These are phyloP conservation scores for Flaveria trinervia DNA, from an alignment of 129 eudicot genomes.

Conservation along the genomic window DNA sequence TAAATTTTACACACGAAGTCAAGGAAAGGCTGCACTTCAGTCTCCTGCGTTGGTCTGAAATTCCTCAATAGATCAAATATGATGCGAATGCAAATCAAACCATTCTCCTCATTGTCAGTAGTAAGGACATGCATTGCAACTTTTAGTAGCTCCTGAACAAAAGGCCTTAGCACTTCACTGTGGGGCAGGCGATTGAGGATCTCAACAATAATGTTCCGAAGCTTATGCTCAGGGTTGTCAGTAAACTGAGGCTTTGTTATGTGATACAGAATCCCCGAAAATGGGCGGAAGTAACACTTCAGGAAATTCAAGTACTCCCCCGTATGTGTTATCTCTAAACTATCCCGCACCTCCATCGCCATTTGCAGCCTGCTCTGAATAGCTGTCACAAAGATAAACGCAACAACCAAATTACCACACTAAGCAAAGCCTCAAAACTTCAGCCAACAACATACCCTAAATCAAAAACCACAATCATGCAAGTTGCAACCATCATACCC, in stretches of 20 bases:
- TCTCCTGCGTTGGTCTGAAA: conserved; percentile 87
- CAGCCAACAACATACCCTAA: conserved; percentile 9
- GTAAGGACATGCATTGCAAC: conserved; percentile 98
- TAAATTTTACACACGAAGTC: conserved; percentile 95
- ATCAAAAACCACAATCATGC: conserved; percentile 5
- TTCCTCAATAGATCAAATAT: conserved; percentile 90
- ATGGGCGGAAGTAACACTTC: conserved; percentile 83
- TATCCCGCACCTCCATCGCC: conserved; percentile 99
- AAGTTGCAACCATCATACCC: not conserved
- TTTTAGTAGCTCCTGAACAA: conserved; percentile 87
- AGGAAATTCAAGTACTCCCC: conserved; percentile 96
- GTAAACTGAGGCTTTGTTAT: conserved; percentile 85
- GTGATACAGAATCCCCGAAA: conserved; percentile 67
- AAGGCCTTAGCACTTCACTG: conserved; percentile 87
- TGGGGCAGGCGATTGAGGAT: conserved; percentile 91
- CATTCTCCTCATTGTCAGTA: conserved; percentile 93
- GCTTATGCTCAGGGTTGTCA: conserved; percentile 85
- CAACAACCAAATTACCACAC: conserved; percentile 10
- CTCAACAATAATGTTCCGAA: conserved; percentile 77
- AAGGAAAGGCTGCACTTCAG: conserved; percentile 93
- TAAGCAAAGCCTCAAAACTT: not conserved
- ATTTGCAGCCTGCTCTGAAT: conserved; percentile 78
- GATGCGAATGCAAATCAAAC: conserved; percentile 86
- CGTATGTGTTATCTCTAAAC: conserved; percentile 93
- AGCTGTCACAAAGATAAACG: conserved; percentile 42